These are phyloP conservation scores for Caloboletus firmus DNA, from an alignment of 1,284 basidiomycete species.

Conservation along the genomic window DNA sequence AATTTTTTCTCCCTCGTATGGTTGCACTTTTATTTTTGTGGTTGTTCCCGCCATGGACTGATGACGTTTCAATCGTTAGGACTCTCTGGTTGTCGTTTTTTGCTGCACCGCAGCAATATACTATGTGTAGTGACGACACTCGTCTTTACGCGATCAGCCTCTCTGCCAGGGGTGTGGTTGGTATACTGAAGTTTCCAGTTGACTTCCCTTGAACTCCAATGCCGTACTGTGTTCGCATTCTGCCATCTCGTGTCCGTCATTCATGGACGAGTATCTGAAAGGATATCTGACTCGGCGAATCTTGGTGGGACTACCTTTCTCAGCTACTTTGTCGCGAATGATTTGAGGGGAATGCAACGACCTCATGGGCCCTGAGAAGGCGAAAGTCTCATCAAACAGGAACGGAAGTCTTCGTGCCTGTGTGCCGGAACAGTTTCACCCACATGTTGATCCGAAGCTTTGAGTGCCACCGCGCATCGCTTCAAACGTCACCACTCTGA, in stretches of 20 bases:
- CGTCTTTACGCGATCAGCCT: not conserved
- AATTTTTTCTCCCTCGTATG: not conserved
- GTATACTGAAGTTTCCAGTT: not conserved
- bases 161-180: not conserved
- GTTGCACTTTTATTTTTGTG: not conserved
- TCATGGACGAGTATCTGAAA: not conserved
- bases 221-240: not conserved
- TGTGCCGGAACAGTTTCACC: too few relatives aligned
- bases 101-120: not conserved
- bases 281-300: not conserved
- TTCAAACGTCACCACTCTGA: too few relatives aligned
- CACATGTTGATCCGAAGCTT: too few relatives aligned
- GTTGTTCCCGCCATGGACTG: not conserved
- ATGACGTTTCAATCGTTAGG: not conserved
- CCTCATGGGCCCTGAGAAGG: too few relatives aligned
- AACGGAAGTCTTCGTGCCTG: too few relatives aligned
- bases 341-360: too few relatives aligned
- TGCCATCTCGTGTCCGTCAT: not conserved
- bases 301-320: not conserved
- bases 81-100: not conserved
- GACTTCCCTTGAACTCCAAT: not conserved
- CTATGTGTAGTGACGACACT: not conserved
- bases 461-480: too few relatives aligned
- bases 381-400: too few relatives aligned
- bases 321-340: too few relatives aligned